Evolutionary conservation across 331 rosid genomes (phyloP).

Genomic region (Cydonia oblonga): DNA sequence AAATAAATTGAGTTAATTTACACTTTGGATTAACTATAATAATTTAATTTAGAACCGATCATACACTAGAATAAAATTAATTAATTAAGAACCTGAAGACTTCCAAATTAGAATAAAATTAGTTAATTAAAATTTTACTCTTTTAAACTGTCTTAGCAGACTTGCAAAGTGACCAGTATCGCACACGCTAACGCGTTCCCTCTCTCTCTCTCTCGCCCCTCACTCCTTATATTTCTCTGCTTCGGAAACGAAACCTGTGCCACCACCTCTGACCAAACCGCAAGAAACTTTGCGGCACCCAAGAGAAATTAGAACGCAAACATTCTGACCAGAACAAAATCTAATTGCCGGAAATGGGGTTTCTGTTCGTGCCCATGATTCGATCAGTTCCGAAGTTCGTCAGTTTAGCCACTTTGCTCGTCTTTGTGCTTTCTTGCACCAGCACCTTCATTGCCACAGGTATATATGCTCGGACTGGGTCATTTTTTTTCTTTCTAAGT

Average conservation of each 20-base stretch:
- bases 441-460: constrained; percentile 47
- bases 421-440: constrained; percentile 30
- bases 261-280: not conserved
- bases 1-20: too few species aligned
- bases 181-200: not conserved
- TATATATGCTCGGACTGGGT: constrained; percentile 2
- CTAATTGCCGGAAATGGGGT: constrained; percentile 8
- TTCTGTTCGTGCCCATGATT: not conserved
- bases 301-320: not conserved
- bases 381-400: constrained; percentile 20
- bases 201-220: not conserved
- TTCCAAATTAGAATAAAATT: too few species aligned
- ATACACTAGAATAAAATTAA: too few species aligned
- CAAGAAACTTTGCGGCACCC: not conserved
- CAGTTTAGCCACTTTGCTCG: constrained; percentile 22
- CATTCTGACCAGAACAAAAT: constrained; percentile 1
- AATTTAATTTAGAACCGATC: too few species aligned
- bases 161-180: not conserved
- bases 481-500: not conserved
- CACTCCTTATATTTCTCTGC: not conserved
- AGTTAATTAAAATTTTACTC: not conserved
- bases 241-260: not conserved
- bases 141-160: not conserved
- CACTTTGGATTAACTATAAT: too few species aligned
- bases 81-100: too few species aligned